phyloP scores from a whole-genome alignment of 257 asterid genomes.

The Ehretia macrophylla region DNA sequence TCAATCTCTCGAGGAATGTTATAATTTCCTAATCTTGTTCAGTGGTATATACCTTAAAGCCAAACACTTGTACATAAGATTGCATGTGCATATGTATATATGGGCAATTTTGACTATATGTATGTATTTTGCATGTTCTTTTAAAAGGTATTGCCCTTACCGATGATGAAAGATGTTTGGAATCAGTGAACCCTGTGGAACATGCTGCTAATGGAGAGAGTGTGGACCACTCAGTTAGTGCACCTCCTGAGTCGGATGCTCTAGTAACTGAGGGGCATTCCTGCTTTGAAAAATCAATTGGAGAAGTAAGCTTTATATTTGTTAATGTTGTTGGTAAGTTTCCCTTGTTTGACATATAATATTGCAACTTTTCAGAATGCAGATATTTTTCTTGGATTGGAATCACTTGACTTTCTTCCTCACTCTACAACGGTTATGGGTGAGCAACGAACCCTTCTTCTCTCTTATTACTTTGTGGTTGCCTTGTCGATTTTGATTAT shows the following conservation, averaged over 20 bases:
- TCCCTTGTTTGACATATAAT: slow-evolving; percentile 18
- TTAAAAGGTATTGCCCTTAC: slow-evolving; percentile 5
- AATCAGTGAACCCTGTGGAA: slow-evolving; percentile 7
- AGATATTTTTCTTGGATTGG: slow-evolving; percentile 39
- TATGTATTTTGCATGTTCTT: background rate
- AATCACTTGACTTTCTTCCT: slow-evolving; percentile 38
- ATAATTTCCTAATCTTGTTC: too few relatives aligned
- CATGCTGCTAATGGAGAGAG: slow-evolving; percentile 16
- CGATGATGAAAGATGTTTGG: slow-evolving; percentile 13
- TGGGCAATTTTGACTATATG: too few relatives aligned
- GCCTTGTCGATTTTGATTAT: background rate
- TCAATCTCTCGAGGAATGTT: too few relatives aligned
- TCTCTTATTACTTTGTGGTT: slow-evolving; percentile 3
- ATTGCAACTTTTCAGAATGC: slow-evolving; percentile 37
- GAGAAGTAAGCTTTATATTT: slow-evolving; percentile 43
- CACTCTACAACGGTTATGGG: slow-evolving; percentile 25
- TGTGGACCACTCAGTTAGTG: slow-evolving; percentile 14
- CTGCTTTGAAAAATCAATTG: slow-evolving; percentile 30
- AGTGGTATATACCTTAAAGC: too few relatives aligned
- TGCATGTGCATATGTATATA: background rate
- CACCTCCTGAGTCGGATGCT: slow-evolving; percentile 23
- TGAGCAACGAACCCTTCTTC: slow-evolving; percentile 12
- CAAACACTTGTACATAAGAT: background rate
- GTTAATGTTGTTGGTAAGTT: slow-evolving; percentile 2
- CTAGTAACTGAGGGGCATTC: slow-evolving; percentile 30